Evolutionary conservation across 164 flowering plant genomes (phyloP).

Genomic region (Buxus sempervirens): DNA sequence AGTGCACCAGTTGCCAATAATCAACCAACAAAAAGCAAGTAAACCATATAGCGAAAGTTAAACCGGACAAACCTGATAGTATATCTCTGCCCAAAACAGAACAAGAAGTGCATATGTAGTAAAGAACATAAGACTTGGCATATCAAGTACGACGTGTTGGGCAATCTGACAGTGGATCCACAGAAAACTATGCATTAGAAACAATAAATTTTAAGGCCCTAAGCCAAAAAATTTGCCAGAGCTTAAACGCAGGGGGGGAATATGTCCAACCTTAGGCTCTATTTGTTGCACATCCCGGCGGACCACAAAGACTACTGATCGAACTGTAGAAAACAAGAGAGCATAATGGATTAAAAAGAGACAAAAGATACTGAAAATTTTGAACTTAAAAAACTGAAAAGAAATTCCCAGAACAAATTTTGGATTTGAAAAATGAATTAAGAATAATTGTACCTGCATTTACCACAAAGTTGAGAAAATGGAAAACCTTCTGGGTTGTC

Average conservation of each 20-base stretch:
- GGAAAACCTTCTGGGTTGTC: slow-evolving; percentile 70
- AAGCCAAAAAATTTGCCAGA: not conserved
- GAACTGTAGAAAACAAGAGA: slow-evolving; percentile 42
- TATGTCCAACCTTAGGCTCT: slow-evolving; percentile 52
- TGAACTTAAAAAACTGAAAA: not conserved
- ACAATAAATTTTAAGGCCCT: not conserved
- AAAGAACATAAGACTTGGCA: slow-evolving; percentile 91
- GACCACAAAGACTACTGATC: slow-evolving; percentile 65
- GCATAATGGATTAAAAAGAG: slow-evolving; percentile 1
- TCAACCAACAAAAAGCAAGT: not conserved
- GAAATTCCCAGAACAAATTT: not conserved
- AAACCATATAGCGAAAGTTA: slow-evolving; percentile 7
- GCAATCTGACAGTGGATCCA: slow-evolving; percentile 41
- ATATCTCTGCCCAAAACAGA: slow-evolving; percentile 97
- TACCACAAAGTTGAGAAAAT: slow-evolving; percentile 56
- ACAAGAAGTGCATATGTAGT: slow-evolving; percentile 91
- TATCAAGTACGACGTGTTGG: slow-evolving; percentile 79
- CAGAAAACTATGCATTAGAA: not conserved
- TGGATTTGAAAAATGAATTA: no score
- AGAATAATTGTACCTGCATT: slow-evolving; percentile 44
- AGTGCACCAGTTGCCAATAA: not conserved
- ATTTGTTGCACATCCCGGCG: slow-evolving; percentile 58
- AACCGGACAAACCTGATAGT: slow-evolving; percentile 95
- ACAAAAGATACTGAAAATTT: not conserved
- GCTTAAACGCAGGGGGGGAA: no score